Evolutionary conservation across 75 land plant species (phyloP).

Genomic region (Azolla pinnata): DNA sequence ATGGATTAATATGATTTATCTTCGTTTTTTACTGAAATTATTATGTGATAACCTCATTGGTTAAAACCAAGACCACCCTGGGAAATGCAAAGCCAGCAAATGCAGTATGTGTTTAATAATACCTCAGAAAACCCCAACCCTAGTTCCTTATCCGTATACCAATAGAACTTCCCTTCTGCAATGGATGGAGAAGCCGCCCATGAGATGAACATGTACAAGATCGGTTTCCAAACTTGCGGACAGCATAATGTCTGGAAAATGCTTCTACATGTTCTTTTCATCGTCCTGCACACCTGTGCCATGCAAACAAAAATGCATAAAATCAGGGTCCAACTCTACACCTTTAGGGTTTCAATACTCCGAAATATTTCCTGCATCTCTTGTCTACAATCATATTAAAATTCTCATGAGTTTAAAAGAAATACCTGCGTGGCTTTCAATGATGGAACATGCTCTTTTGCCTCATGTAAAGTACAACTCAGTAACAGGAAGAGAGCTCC

Average conservation of each 20-base stretch:
- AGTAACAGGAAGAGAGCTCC: conserved; percentile 44
- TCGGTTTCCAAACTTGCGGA: conserved; percentile 69
- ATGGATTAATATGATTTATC: background rate
- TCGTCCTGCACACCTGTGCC: conserved; percentile 51
- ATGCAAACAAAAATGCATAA: too few relatives aligned
- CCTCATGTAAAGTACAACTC: conserved; percentile 50
- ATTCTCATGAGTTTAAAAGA: too few relatives aligned
- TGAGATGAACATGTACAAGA: conserved; percentile 72
- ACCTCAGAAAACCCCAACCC: conserved; percentile 83
- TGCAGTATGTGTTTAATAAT: background rate
- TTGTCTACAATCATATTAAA: too few relatives aligned
- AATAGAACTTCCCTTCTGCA: conserved; percentile 73
- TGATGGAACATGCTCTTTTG: too few relatives aligned
- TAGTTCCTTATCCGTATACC: conserved; percentile 55
- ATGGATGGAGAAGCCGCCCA: conserved; percentile 50
- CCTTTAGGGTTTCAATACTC: too few relatives aligned
- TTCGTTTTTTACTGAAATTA: background rate
- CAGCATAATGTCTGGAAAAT: conserved; percentile 62
- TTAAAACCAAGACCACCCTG: background rate
- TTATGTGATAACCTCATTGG: background rate
- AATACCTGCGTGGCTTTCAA: too few relatives aligned
- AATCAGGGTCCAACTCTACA: too few relatives aligned
- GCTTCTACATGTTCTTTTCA: conserved; percentile 27
- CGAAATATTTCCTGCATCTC: too few relatives aligned
- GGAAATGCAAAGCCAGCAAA: background rate